phyloP scores from a whole-genome alignment of 441 rosid genomes.

The Aquilaria agallochum region DNA sequence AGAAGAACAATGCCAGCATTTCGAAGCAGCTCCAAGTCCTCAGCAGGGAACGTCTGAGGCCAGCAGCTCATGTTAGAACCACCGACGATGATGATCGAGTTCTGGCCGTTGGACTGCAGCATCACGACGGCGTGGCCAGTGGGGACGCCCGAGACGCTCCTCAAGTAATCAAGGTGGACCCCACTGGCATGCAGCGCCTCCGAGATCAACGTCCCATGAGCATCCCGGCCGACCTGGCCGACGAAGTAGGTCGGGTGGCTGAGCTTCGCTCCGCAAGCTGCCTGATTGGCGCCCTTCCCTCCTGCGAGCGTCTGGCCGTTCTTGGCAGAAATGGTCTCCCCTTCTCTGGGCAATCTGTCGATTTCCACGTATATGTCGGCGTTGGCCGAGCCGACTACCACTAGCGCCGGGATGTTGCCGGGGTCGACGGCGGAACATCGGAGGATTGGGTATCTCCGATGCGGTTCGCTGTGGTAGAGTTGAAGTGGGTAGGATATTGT shows the following conservation, averaged over 20 bases:
- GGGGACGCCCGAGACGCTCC: constrained; percentile 40
- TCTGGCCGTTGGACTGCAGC: constrained; percentile 84
- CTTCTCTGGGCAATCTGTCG: constrained; percentile 66
- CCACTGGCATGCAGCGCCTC: constrained; percentile 61
- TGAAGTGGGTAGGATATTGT: constrained; percentile 15
- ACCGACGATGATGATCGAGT: constrained; percentile 86
- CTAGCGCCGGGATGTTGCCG: constrained; percentile 45
- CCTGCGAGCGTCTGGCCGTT: constrained; percentile 79
- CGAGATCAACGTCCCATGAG: constrained; percentile 62
- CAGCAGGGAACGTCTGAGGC: constrained; percentile 53
- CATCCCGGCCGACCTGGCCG: constrained; percentile 83
- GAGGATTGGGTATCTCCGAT: constrained; percentile 27
- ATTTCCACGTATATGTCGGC: constrained; percentile 84
- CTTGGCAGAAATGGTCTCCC: constrained; percentile 81
- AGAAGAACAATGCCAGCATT: constrained; percentile 83
- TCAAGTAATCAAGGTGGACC: constrained; percentile 52
- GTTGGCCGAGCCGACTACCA: constrained; percentile 89
- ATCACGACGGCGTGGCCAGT: constrained; percentile 97
- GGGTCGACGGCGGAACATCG: constrained; percentile 22
- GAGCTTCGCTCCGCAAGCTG: constrained; percentile 73
- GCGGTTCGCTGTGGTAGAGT: constrained; percentile 14
- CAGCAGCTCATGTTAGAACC: constrained; percentile 82
- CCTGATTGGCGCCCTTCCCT: constrained; percentile 94
- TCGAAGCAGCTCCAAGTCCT: constrained; percentile 55
- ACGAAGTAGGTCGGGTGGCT: constrained; percentile 74